These are phyloP conservation scores for Actinidia arguta DNA, from an alignment of 179 eudicot species.

Conservation along the genomic window DNA sequence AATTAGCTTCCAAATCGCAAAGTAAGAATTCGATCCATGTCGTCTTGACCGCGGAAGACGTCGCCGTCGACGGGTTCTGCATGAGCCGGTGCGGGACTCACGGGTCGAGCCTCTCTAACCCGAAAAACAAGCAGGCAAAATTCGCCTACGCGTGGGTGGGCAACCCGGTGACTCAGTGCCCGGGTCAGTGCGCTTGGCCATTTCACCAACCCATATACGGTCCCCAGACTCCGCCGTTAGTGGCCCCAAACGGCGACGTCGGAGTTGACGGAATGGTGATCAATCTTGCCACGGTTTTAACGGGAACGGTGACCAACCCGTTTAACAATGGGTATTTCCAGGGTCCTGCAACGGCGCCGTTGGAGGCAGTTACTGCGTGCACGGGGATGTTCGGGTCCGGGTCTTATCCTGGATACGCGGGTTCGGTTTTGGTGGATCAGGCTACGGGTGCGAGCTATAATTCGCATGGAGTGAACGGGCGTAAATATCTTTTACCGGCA, in stretches of 20 bases:
- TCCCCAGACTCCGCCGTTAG: constrained; percentile 8
- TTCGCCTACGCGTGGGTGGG: constrained; percentile 31
- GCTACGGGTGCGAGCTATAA: constrained; percentile 15
- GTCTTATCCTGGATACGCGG: background rate
- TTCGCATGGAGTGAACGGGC: background rate
- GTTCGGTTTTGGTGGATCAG: background rate
- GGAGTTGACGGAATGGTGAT: constrained; percentile 25
- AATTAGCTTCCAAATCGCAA: constrained; percentile 6
- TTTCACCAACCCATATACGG: constrained; percentile 3
- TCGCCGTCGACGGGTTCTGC: constrained; percentile 26
- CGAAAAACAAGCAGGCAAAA: background rate
- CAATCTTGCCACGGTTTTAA: constrained; percentile 10
- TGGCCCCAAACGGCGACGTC: constrained; percentile 23
- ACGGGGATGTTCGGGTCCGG: background rate
- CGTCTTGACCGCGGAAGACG: constrained; percentile 21
- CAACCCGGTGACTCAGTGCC: constrained; percentile 19
- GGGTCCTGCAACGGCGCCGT: background rate
- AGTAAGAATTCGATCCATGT: constrained; percentile 6
- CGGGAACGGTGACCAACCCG: constrained; percentile 13
- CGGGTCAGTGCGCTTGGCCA: constrained; percentile 13
- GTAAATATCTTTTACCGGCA: constrained; percentile 11
- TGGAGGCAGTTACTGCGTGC: constrained; percentile 22
- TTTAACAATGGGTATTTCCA: constrained; percentile 15
- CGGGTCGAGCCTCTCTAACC: background rate
- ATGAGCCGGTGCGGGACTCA: constrained; percentile 29